phyloP scores from a whole-genome alignment of 192 early-diverging fungal genomes.

The Umbelopsis vinacea region DNA sequence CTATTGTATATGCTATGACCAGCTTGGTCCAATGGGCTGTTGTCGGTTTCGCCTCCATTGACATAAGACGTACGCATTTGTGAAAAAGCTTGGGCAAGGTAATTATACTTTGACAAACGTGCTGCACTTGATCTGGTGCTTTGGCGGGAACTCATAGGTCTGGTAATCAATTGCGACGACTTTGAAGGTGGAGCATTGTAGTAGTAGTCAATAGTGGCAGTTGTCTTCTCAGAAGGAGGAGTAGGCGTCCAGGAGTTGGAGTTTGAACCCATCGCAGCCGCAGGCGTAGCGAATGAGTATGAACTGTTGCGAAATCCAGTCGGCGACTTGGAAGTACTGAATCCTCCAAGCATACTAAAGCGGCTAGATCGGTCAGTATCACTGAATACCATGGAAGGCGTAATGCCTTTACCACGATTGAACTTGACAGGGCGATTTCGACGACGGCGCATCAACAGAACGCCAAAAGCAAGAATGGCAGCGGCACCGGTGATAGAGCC shows the following conservation, averaged over 20 bases:
- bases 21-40: not conserved
- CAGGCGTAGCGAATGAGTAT: conserved; percentile 27
- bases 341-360: not conserved
- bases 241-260: conserved; percentile 14
- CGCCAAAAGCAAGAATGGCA: not conserved
- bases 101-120: conserved; percentile 46
- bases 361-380: conserved; percentile 5
- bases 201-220: conserved; percentile 25
- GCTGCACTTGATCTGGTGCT: conserved; percentile 28
- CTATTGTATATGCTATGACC: not conserved
- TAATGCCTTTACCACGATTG: conserved; percentile 30
- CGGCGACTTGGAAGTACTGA: not conserved
- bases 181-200: conserved; percentile 20
- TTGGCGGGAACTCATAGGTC: not conserved
- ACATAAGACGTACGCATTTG: conserved; percentile 40
- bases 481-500: conserved; percentile 9
- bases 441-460: not conserved
- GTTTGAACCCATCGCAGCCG: conserved; percentile 17
- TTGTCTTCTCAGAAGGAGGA: conserved; percentile 28
- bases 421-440: conserved; percentile 20
- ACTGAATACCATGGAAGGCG: conserved; percentile 30
- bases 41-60: not conserved
- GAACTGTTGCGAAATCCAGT: not conserved
- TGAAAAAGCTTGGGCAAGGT: conserved; percentile 43
- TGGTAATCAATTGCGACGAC: not conserved